These are phyloP conservation scores for Metarhizium robertsii DNA, from an alignment of 2,329 filamentous ascomycete genomes.

Conservation along the genomic window DNA sequence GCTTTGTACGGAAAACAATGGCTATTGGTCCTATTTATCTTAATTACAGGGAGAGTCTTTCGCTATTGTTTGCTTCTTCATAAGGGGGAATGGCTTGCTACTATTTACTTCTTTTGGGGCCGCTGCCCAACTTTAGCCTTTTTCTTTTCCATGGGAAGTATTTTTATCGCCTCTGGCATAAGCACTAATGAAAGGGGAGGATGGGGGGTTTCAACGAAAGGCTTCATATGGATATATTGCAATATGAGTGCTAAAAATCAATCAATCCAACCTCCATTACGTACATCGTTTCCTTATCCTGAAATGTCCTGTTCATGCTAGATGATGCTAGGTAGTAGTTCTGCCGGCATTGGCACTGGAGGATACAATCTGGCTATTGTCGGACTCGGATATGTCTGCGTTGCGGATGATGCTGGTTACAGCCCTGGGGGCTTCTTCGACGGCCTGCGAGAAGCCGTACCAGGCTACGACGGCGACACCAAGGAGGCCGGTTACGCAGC, in stretches of 20 bases:
- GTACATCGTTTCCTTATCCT: neutral
- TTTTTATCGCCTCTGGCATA: neutral
- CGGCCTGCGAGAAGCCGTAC: slow-evolving; percentile 40
- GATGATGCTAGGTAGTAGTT: neutral
- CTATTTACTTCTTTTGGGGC: neutral
- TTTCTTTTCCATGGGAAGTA: neutral
- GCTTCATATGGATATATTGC: neutral
- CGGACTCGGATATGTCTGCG: neutral
- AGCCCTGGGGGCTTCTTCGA: slow-evolving; percentile 7
- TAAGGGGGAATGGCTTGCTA: neutral
- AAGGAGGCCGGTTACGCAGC: slow-evolving; percentile 56
- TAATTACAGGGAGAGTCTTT: neutral
- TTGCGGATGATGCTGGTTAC: slow-evolving; percentile 7
- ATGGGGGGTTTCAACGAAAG: neutral
- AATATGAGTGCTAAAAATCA: neutral
- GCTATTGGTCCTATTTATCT: neutral
- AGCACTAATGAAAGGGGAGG: neutral
- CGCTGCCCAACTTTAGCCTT: neutral
- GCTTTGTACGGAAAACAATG: neutral
- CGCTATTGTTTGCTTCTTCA: neutral
- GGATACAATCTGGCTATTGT: neutral
- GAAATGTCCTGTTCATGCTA: neutral
- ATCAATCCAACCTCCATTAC: neutral
- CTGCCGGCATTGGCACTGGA: neutral
- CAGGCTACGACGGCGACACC: slow-evolving; percentile 59